Base-by-base conservation (phyloP, 2,329 filamentous ascomycete genomes). In the Aspergillus latus region DNA sequence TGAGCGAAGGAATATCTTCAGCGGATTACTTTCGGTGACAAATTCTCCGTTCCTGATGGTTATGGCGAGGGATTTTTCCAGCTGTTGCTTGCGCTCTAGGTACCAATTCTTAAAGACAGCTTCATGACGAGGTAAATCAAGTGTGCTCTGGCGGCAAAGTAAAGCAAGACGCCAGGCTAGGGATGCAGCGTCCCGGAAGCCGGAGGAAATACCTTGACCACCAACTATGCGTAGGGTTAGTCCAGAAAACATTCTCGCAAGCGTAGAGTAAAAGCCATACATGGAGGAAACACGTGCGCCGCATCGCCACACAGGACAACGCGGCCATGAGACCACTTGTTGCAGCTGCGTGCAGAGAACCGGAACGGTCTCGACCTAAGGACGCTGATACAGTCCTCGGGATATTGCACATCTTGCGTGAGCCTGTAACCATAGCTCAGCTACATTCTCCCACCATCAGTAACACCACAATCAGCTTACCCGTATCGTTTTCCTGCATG, bases 241-340 rank as follows among this genome's bases (percentile, higher is more conserved):
- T 15, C 29, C 32, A 15, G 46, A 21, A 21, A 21, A 50, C 45
- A 42, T 28, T 56, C 4, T 40, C 1, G 16, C 6, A 5, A 5
- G 13, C 15, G 28, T 13, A 7, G 13, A 5, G 4, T 15, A 11
- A 13, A 5, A 43, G 32, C 36, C 65, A 53, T 62, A 74, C 71
- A 81, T 2, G 80, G 79, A 6, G 79, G 80, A 56, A 82, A 81
- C 5, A 82, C 80, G 62, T 82, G 79, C 2, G 80, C 79, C 5
- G 80, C 72, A 59, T 82, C 79, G n/a, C 80, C 79, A 42, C 74
- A 76, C 0, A 82, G 66, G 28, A 80, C 69, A 0, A 74, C 75
- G 2, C 74, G 68, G 8, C 68, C 70, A 7, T 71, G 60, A 16
- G 72, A 72, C 80, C 80, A 82, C 40, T 66, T 71, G 56, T 82